phyloP scores from a whole-genome alignment of 208 protist genomes.

The Porcisia hertigi region DNA sequence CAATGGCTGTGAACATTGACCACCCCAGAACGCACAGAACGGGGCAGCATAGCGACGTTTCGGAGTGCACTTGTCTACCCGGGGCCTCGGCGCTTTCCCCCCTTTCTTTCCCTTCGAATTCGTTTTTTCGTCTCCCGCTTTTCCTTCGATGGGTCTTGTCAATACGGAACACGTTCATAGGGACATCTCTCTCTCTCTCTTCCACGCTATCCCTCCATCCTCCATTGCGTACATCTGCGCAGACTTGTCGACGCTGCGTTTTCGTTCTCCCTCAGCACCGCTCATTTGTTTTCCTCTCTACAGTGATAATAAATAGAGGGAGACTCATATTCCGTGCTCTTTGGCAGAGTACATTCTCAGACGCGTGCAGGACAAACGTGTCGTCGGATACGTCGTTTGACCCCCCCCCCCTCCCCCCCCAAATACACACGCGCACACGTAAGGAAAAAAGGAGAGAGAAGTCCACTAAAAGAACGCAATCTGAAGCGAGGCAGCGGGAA shows the following conservation, averaged over 20 bases:
- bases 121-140: not conserved
- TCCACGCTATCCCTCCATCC: not conserved
- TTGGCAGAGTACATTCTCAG: not conserved
- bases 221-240: not conserved
- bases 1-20: not conserved
- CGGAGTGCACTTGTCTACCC: not conserved
- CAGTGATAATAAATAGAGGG: not conserved
- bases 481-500: not conserved
- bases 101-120: conserved; percentile 1
- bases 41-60: not conserved
- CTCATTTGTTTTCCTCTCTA: not conserved
- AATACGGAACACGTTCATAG: not conserved
- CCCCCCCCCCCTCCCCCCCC: too few species aligned
- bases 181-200: not conserved
- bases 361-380: not conserved
- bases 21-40: not conserved
- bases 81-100: not conserved
- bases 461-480: not conserved
- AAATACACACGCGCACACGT: too few species aligned
- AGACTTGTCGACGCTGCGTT: not conserved
- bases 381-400: not conserved
- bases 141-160: not conserved
- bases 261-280: too few species aligned
- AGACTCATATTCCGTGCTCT: not conserved
- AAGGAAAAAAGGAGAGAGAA: not conserved